phyloP scores from a whole-genome alignment of 805 yeast species.

The Kluyveromyces dobzhanskii region DNA sequence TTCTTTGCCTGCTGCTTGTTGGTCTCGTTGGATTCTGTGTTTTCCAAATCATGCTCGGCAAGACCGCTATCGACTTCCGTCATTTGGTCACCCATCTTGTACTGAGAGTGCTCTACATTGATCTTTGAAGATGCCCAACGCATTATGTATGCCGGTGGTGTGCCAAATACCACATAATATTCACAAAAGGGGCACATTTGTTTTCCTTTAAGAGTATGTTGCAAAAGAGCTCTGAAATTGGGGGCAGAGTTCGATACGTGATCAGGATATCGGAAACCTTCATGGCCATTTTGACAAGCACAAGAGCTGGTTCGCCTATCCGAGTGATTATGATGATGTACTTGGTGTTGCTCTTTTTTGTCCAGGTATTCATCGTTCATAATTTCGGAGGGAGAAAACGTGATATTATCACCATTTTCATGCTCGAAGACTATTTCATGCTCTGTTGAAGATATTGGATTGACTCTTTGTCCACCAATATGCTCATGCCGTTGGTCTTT shows the following conservation, averaged over 20 bases:
- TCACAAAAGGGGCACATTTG: conserved; percentile 42
- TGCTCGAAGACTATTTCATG: conserved; percentile 4
- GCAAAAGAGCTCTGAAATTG: conserved; percentile 1
- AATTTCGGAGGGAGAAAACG: neutral
- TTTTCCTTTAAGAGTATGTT: conserved; percentile 2
- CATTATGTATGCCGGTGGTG: conserved; percentile 42
- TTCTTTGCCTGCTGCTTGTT: neutral
- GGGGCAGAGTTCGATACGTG: conserved; percentile 1
- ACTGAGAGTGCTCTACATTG: neutral
- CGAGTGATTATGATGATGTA: neutral
- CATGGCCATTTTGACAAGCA: neutral
- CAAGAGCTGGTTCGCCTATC: no score
- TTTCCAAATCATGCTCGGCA: neutral
- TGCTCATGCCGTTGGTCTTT: neutral
- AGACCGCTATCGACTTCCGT: neutral
- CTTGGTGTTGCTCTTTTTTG: neutral
- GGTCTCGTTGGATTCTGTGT: no score
- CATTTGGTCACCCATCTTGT: neutral
- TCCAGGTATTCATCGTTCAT: neutral
- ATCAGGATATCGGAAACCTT: neutral
- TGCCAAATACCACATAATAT: conserved; percentile 43
- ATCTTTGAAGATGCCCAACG: conserved; percentile 28
- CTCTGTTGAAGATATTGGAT: conserved; percentile 1
- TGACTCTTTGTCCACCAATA: neutral
- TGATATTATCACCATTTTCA: conserved; percentile 2